Conservation (phyloP, 208 protist species). For the Leishmania lainsoni region DNA sequence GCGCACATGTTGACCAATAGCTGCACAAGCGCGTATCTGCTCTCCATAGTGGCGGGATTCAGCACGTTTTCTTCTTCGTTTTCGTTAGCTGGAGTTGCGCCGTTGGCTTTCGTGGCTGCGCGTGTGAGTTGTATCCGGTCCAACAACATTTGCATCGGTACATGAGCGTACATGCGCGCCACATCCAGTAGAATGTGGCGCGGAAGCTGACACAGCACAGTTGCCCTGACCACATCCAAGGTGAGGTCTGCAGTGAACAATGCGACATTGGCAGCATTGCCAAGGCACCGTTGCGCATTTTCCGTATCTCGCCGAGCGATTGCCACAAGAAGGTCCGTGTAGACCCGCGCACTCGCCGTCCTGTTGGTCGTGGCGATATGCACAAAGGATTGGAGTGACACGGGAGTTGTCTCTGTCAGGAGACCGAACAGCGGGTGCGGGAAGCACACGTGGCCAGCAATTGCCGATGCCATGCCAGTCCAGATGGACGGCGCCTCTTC, state of each 20-base stretch:
- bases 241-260: constrained; percentile 20
- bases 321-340: constrained; percentile 13
- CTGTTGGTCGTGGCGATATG: not conserved
- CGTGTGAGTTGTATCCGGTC: constrained; percentile 1
- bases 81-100: not conserved
- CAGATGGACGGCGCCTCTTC: constrained; percentile 12
- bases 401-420: constrained; percentile 19
- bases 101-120: not conserved
- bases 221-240: constrained; percentile 11
- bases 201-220: constrained; percentile 17
- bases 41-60: not conserved
- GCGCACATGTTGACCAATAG: constrained; percentile 47
- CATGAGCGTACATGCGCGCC: constrained; percentile 36
- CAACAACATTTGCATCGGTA: constrained; percentile 32
- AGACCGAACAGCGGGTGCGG: constrained; percentile 15
- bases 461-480: constrained; percentile 14
- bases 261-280: constrained; percentile 3
- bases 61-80: not conserved
- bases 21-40: constrained; percentile 16
- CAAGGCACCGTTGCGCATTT: constrained; percentile 8
- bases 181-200: constrained; percentile 46
- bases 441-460: constrained; percentile 24
- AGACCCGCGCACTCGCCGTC: not conserved
- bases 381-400: constrained; percentile 12
- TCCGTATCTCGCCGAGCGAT: constrained; percentile 30